A percentile compares a stretch with the other conserved stretches of the same genome.
Evolutionary conservation across 306 rosid species (phyloP).

Genomic region (Abrus precatorius): DNA sequence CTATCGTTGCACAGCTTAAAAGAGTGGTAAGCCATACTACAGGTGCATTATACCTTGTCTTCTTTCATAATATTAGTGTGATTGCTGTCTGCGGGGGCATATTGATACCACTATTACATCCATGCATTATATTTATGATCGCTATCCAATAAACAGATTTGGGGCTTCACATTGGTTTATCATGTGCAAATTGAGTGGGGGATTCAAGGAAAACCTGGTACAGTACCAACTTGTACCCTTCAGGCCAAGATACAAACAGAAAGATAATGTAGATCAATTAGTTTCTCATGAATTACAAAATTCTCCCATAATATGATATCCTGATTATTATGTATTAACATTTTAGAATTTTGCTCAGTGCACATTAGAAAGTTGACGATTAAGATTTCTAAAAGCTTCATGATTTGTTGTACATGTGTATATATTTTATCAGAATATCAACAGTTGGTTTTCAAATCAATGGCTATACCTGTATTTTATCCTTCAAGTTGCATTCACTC

Average conservation of each 20-base stretch:
- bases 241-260: neutral
- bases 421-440: neutral
- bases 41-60: neutral
- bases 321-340: neutral
- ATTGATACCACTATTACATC: neutral
- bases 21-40: neutral
- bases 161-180: constrained; percentile 12
- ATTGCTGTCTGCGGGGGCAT: neutral
- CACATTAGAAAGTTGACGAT: neutral
- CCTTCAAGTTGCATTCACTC: neutral
- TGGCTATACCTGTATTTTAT: neutral
- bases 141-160: constrained; percentile 3
- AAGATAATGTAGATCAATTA: constrained; percentile 4
- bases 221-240: neutral
- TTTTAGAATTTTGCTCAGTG: too few species aligned
- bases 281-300: constrained; percentile 4
- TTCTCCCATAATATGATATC: constrained; percentile 28
- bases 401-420: neutral
- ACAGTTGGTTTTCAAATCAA: neutral
- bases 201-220: constrained; percentile 17
- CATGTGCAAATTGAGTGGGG: neutral
- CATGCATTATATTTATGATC: neutral
- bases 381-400: neutral
- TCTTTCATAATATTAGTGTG: neutral
- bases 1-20: neutral